A percentile compares a stretch with the other conserved stretches of the same genome.
Conservation (phyloP, 495 filamentous ascomycete species). For the Lichenothelia convexa region DNA sequence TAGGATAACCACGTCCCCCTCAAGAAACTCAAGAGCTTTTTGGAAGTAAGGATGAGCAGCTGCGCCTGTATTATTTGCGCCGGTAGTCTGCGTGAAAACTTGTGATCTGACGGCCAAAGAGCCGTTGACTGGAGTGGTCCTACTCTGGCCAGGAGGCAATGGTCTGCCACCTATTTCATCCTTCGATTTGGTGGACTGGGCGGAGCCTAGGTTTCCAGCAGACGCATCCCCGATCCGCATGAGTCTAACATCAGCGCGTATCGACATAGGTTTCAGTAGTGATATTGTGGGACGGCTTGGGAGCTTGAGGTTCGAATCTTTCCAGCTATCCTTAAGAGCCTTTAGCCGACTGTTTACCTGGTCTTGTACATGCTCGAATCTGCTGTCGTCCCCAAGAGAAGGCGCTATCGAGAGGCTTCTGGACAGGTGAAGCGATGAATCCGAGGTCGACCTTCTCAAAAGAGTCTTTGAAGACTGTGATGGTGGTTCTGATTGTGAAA, state of each 20-base stretch:
- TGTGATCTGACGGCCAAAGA: background rate
- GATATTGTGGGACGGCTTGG: constrained; percentile 46
- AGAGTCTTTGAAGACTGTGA: too few species aligned
- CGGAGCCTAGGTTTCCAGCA: constrained; percentile 4
- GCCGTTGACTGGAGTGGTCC: background rate
- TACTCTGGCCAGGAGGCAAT: background rate
- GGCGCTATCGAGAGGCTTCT: constrained; percentile 51
- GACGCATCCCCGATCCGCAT: constrained; percentile 22
- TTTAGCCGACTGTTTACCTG: constrained; percentile 77
- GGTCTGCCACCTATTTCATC: background rate
- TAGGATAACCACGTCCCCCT: constrained; percentile 73
- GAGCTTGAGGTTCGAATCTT: constrained; percentile 58
- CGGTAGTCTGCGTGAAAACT: background rate
- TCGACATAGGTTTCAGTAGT: constrained; percentile 10
- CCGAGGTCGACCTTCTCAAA: constrained; percentile 50
- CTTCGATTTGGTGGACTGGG: background rate
- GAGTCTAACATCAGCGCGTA: too few species aligned
- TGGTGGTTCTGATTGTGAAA: background rate
- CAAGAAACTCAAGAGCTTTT: constrained; percentile 47
- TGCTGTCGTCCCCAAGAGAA: constrained; percentile 71
- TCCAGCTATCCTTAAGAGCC: constrained; percentile 74
- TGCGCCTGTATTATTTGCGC: background rate
- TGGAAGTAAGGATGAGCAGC: constrained; percentile 34
- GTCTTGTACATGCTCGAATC: constrained; percentile 59
- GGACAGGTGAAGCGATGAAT: constrained; percentile 45